Percentiles rank a stretch among this genome's conserved stretches.
These are phyloP conservation scores for Colletotrichum sp. DNA, from an alignment of 2,329 filamentous ascomycete species.

Conservation along the genomic window DNA sequence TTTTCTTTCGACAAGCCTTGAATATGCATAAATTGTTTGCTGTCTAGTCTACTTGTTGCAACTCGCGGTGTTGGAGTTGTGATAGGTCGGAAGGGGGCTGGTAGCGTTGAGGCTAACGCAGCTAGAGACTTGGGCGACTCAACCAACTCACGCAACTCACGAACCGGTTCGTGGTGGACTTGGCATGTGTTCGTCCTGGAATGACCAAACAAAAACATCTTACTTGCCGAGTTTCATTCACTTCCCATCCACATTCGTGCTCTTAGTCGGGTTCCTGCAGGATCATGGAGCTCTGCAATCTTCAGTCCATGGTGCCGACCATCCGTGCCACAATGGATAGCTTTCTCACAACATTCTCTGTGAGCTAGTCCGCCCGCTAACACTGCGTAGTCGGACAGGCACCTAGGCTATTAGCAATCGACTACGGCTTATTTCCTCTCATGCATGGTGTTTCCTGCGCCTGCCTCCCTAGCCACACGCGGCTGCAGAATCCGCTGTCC, in stretches of 20 bases:
- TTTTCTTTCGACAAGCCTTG: not conserved
- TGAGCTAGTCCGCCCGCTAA: not conserved
- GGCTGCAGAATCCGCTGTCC: not conserved
- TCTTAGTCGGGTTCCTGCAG: conserved; percentile 2
- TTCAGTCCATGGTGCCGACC: not conserved
- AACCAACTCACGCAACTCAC: not conserved
- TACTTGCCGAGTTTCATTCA: too few species aligned
- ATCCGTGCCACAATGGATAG: not conserved
- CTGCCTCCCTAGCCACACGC: not conserved
- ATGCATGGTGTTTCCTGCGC: not conserved
- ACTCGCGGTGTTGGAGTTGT: not conserved
- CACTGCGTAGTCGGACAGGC: rapidly evolving
- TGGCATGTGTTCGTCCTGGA: not conserved
- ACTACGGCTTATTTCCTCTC: rapidly evolving
- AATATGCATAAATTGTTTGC: not conserved
- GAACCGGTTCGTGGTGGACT: not conserved
- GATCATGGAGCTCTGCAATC: not conserved
- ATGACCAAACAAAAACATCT: not conserved
- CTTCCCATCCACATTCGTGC: not conserved
- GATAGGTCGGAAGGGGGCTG: not conserved
- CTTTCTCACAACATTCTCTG: not conserved
- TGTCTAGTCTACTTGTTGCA: not conserved
- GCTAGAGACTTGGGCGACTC: not conserved
- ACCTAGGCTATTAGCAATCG: not conserved
- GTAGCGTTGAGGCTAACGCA: conserved; percentile 5